Evolutionary conservation across 2,329 filamentous ascomycete species (phyloP).

Genomic region (Aspergillus ustus): DNA sequence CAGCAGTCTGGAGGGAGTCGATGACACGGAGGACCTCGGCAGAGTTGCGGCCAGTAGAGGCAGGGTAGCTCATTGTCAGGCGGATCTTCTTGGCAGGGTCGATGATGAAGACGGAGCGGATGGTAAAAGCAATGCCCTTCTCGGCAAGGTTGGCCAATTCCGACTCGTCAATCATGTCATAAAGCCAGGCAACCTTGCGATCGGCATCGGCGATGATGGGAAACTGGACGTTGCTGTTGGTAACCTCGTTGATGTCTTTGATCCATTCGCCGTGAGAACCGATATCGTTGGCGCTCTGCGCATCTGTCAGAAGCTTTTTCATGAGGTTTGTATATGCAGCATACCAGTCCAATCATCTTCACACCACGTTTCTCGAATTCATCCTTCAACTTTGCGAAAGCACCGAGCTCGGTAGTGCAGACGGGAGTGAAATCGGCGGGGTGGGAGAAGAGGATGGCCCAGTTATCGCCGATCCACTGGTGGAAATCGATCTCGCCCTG

Average conservation of each 20-base stretch:
- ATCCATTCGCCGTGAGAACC: slow-evolving; percentile 84
- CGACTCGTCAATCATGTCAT: slow-evolving; percentile 84
- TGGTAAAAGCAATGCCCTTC: slow-evolving; percentile 79
- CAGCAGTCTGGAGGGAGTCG: slow-evolving; percentile 79
- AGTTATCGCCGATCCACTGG: slow-evolving; percentile 69
- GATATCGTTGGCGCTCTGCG: slow-evolving; percentile 75
- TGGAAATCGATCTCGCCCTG: slow-evolving; percentile 70
- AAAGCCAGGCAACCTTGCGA: slow-evolving; percentile 74
- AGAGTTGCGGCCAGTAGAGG: slow-evolving; percentile 84
- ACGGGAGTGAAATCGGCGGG: slow-evolving; percentile 87
- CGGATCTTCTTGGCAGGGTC: slow-evolving; percentile 93
- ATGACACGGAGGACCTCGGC: slow-evolving; percentile 78
- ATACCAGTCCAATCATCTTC: slow-evolving; percentile 83
- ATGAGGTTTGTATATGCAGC: slow-evolving; percentile 12
- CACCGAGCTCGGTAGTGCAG: slow-evolving; percentile 93
- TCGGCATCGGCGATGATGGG: slow-evolving; percentile 83
- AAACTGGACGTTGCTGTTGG: slow-evolving; percentile 71
- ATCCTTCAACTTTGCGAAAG: slow-evolving; percentile 84
- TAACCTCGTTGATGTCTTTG: slow-evolving; percentile 81
- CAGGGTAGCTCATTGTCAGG: slow-evolving; percentile 89
- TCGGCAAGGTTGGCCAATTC: slow-evolving; percentile 79
- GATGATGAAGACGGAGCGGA: slow-evolving; percentile 93
- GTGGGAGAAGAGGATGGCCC: slow-evolving; percentile 72
- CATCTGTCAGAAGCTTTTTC: neutral
- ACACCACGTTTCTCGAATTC: slow-evolving; percentile 86